Evolutionary conservation across 192 early-diverging fungal genomes (phyloP).

Genomic region (Entomortierella parvispora): DNA sequence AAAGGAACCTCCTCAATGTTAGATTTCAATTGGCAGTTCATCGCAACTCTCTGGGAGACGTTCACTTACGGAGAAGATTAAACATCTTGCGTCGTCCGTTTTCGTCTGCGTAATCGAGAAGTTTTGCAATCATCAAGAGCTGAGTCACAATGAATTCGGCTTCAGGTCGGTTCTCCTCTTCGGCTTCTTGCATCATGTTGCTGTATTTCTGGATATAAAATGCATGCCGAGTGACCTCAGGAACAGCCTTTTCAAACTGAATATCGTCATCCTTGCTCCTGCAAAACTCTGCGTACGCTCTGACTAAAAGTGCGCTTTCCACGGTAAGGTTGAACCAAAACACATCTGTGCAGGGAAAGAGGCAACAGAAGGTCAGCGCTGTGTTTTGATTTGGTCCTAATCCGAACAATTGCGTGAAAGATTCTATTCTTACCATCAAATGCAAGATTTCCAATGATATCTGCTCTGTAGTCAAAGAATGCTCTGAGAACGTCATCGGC

Average conservation of each 20-base stretch:
- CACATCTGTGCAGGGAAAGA: too few relatives aligned
- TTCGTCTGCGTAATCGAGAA: slow-evolving; percentile 90
- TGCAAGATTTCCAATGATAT: slow-evolving; percentile 68
- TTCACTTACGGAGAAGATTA: slow-evolving; percentile 71
- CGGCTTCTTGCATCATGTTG: slow-evolving; percentile 58
- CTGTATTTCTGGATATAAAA: slow-evolving; percentile 68
- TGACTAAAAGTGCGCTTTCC: slow-evolving; percentile 61
- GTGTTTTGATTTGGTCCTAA: not conserved
- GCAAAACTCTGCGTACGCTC: slow-evolving; percentile 56
- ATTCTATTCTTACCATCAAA: slow-evolving; percentile 59
- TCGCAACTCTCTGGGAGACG: not conserved
- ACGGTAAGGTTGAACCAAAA: slow-evolving; percentile 67
- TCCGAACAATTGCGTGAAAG: not conserved
- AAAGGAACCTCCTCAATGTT: slow-evolving; percentile 4
- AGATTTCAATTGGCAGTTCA: too few relatives aligned
- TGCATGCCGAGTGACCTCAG: slow-evolving; percentile 71
- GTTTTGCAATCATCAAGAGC: slow-evolving; percentile 79
- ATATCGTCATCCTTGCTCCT: slow-evolving; percentile 66
- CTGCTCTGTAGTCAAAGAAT: slow-evolving; percentile 70
- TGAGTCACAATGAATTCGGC: slow-evolving; percentile 77
- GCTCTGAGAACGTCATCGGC: slow-evolving; percentile 72
- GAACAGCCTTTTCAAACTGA: slow-evolving; percentile 70
- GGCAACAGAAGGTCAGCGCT: too few relatives aligned
- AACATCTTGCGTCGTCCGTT: slow-evolving; percentile 86
- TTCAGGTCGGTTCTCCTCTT: slow-evolving; percentile 56